phyloP scores from a whole-genome alignment of 2,329 filamentous ascomycete species.

The Penicillium griseofulvum region DNA sequence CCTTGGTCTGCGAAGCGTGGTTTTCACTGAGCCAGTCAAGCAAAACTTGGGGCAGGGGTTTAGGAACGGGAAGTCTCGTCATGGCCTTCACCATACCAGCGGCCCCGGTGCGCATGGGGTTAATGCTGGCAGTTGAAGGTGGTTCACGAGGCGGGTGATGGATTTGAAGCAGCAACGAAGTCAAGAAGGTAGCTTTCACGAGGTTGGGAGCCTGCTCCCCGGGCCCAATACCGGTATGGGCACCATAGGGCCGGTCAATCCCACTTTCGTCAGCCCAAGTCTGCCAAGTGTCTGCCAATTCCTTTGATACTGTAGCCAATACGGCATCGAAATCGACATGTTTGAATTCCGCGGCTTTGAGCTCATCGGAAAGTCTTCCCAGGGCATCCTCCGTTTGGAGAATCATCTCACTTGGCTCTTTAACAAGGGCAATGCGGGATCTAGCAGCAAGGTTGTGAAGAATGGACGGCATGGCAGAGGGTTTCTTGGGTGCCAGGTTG shows the following conservation, averaged over 20 bases:
- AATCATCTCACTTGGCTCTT: slow-evolving; percentile 70
- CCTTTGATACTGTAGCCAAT: slow-evolving; percentile 36
- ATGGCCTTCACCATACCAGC: slow-evolving; percentile 32
- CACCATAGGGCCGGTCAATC: slow-evolving; percentile 28
- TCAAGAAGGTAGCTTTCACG: slow-evolving; percentile 75
- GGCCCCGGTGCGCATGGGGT: slow-evolving; percentile 25
- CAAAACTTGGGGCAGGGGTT: slow-evolving; percentile 69
- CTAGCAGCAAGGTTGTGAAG: slow-evolving; percentile 66
- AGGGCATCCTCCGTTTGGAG: slow-evolving; percentile 72
- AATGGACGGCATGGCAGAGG: slow-evolving; percentile 66
- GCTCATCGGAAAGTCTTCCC: slow-evolving; percentile 58
- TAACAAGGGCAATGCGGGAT: slow-evolving; percentile 58
- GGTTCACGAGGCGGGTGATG: slow-evolving; percentile 63
- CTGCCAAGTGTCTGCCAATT: slow-evolving; percentile 38
- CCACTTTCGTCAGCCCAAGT: slow-evolving; percentile 43
- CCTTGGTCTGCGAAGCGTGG: slow-evolving; percentile 69
- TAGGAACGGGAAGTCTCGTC: slow-evolving; percentile 25
- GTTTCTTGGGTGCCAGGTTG: slow-evolving; percentile 44
- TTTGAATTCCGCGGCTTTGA: slow-evolving; percentile 32
- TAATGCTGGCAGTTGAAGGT: slow-evolving; percentile 20
- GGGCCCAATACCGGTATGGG: slow-evolving; percentile 63
- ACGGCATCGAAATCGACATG: slow-evolving; percentile 31
- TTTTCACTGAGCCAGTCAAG: slow-evolving; percentile 78
- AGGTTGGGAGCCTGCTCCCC: slow-evolving; percentile 61
- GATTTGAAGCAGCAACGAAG: slow-evolving; percentile 72